Conservation (phyloP, 2,329 filamentous ascomycete species). For the Aureobasidium namibiae region DNA sequence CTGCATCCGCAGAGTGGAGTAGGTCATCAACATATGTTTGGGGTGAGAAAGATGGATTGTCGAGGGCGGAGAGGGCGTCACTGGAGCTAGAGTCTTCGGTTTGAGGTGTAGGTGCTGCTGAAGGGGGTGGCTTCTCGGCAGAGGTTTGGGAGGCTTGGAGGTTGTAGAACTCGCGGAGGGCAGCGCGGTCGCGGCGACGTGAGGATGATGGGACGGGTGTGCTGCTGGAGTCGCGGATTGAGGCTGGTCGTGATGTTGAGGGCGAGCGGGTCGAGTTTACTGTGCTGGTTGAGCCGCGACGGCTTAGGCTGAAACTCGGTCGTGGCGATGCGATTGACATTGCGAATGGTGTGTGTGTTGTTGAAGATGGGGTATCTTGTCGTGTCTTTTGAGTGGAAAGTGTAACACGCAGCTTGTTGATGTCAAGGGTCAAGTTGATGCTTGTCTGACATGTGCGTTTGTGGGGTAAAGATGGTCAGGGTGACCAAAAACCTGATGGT, state of each 20-base stretch:
- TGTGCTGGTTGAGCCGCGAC: conserved; percentile 62
- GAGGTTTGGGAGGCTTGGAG: conserved; percentile 52
- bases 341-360: not conserved
- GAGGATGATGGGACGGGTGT: not conserved
- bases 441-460: conserved; percentile 4
- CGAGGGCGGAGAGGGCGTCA: not conserved
- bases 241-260: conserved; percentile 30
- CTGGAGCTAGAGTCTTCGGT: not conserved
- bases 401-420: not conserved
- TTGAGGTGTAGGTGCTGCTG: not conserved
- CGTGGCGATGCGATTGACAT: conserved; percentile 46
- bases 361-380: conserved; percentile 23
- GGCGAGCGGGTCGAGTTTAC: conserved; percentile 40
- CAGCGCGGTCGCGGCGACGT: conserved; percentile 64
- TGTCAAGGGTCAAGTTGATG: not conserved
- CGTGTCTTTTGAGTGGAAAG: conserved; percentile 24
- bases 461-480: not conserved
- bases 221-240: conserved; percentile 10
- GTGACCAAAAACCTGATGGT: not conserved
- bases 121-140: conserved; percentile 20
- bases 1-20: conserved; percentile 27
- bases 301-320: conserved; percentile 55
- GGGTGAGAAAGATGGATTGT: conserved; percentile 53
- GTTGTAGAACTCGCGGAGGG: conserved; percentile 91
- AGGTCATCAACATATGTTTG: conserved; percentile 58